Evolutionary conservation across 345 rosid genomes (phyloP).

Genomic region (Mallotus nudiflorus): DNA sequence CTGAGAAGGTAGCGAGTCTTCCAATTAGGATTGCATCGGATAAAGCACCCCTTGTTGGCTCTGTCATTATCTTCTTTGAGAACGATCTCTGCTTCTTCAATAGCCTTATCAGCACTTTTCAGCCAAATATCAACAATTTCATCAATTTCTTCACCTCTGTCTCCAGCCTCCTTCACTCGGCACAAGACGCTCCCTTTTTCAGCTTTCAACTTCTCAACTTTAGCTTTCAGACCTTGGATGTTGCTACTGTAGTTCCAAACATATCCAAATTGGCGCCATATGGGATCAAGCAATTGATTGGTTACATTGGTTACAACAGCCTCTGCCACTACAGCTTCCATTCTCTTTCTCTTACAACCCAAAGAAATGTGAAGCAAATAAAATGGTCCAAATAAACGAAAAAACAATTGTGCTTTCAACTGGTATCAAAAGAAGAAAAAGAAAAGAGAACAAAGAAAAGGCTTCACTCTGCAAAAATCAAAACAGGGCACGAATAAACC

Average conservation of each 20-base stretch:
- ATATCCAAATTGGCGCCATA: not conserved
- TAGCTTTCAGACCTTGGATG: not conserved
- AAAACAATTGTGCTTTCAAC: too few relatives aligned
- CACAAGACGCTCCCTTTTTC: not conserved
- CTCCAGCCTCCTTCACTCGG: slow-evolving; percentile 3
- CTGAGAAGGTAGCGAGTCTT: not conserved
- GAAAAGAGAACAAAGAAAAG: too few relatives aligned
- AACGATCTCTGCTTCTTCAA: not conserved
- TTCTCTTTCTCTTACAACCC: too few relatives aligned
- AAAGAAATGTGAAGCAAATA: too few relatives aligned
- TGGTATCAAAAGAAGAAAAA: too few relatives aligned
- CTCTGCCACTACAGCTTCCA: not conserved
- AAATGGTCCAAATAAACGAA: too few relatives aligned
- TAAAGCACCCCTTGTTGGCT: slow-evolving; percentile 7
- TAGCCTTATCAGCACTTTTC: not conserved
- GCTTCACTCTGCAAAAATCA: too few relatives aligned
- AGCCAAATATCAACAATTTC: not conserved
- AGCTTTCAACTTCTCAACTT: not conserved
- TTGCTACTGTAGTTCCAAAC: not conserved
- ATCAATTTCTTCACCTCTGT: slow-evolving; percentile 3
- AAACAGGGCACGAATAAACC: too few relatives aligned
- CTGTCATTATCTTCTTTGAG: not conserved
- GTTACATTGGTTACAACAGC: not conserved
- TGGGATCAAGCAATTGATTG: too few relatives aligned
- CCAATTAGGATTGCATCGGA: not conserved